Evolutionary conservation across 2,329 filamentous ascomycete species (phyloP).

Genomic region (Arthrocladium fulminans): DNA sequence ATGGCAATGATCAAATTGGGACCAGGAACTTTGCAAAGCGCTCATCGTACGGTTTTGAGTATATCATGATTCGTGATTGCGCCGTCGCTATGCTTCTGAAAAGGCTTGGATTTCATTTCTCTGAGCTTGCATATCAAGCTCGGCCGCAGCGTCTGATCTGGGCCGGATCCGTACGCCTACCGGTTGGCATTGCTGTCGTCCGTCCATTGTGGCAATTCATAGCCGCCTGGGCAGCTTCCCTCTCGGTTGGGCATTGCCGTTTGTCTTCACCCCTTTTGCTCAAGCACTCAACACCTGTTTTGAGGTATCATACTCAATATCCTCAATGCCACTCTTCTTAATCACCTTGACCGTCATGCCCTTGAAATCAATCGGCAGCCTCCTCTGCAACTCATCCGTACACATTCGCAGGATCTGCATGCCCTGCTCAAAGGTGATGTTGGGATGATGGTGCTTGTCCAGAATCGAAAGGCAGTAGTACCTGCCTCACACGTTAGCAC

Average conservation of each 20-base stretch:
- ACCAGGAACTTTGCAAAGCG: neutral
- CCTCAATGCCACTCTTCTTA: slow-evolving; percentile 83
- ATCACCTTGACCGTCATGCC: slow-evolving; percentile 88
- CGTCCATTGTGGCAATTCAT: neutral
- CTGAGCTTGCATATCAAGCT: too few relatives aligned
- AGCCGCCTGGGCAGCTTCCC: too few relatives aligned
- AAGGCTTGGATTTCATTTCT: neutral
- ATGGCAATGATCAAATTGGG: neutral
- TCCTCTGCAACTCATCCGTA: slow-evolving; percentile 91
- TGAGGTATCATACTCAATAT: slow-evolving; percentile 78
- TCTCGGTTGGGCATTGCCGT: too few relatives aligned
- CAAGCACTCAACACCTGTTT: slow-evolving; percentile 45
- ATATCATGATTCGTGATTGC: neutral
- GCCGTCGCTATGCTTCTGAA: neutral
- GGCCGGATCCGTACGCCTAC: too few relatives aligned
- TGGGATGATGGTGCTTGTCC: slow-evolving; percentile 96
- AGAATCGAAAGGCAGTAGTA: slow-evolving; percentile 98
- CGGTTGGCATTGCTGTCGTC: neutral
- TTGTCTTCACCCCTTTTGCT: too few relatives aligned
- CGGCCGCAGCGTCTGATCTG: too few relatives aligned
- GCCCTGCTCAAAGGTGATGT: slow-evolving; percentile 81
- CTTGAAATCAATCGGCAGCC: slow-evolving; percentile 98
- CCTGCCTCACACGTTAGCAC: slow-evolving; percentile 34
- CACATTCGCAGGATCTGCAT: slow-evolving; percentile 91
- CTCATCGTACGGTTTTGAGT: neutral